Evolutionary conservation across 1,284 basidiomycete species (phyloP), one percentile per base, ranked within the genome.

Genomic region (Trametes polyzona): DNA sequence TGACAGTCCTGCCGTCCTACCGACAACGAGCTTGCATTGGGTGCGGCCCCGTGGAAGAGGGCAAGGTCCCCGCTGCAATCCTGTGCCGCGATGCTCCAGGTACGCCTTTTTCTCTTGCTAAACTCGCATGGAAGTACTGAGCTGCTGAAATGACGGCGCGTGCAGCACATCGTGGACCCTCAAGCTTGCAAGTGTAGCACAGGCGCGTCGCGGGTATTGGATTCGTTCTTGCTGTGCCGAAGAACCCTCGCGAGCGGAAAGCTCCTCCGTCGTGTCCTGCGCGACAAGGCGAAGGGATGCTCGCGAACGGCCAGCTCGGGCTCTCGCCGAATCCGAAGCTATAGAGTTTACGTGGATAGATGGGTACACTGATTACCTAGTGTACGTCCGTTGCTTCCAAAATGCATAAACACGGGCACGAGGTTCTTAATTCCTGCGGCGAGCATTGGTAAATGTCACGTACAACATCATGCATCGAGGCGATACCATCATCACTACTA

Each of bases 241-340:
- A 87, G 77, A 90, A 85, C 64, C 84, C n/a, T n/a, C n/a, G n/a
- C 88, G 7, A 86, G 84, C 39, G 88, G 88, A 29, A 89, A 89
- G 69, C 76, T 89, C 1, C 70, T 87, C 54, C 73, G 86, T 30
- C 75, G 85, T 4, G 71, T 86, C 26, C 60, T 87, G 55, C 76
- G 84, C 17, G 84, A 84, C 7, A 72, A 76, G 23, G 83, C 83
- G 2, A 68, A 58, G 53, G 47, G 24, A 35, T 61, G 50, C 52
- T 58, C 4, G 44, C 21, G 24, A n/a, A 35, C 12, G 63, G 59
- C 23, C 3, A 41, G 40, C 40, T 41, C 21, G 39, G 53, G 47
- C 36, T 61, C 19, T n/a, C 19, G 27, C 8, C 40, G 10, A 40
- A 19, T 8, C 19, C 52, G 37, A 61, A 52, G 46, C 29, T 57